Percentiles rank a stretch among this genome's conserved stretches.
Evolutionary conservation across 306 rosid genomes (phyloP).

Genomic region (Malus sylvestris): DNA sequence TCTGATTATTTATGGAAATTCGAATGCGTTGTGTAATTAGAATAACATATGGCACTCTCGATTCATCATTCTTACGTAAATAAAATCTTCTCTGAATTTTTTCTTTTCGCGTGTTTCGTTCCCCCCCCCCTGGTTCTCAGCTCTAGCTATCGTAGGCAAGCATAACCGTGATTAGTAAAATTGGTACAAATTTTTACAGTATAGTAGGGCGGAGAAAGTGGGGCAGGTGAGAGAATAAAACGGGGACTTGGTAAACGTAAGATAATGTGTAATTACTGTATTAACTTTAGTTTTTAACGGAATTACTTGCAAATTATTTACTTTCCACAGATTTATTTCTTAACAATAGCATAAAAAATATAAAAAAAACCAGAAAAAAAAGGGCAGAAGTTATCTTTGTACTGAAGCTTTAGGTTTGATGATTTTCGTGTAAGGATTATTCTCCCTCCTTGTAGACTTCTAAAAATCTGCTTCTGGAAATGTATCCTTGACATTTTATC

Average conservation of each 20-base stretch:
- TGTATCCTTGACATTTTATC: not conserved
- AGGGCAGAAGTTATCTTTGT: not conserved
- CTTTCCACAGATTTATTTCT: not conserved
- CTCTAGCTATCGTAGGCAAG: not conserved
- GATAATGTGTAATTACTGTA: not conserved
- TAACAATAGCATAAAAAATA: not conserved
- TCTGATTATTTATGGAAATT: conserved; percentile 50
- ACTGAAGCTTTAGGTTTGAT: not conserved
- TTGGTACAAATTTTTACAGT: not conserved
- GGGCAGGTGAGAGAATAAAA: not conserved
- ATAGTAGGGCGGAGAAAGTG: not conserved
- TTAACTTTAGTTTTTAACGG: not conserved
- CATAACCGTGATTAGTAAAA: not conserved
- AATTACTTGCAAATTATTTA: not conserved
- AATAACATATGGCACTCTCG: conserved; percentile 59
- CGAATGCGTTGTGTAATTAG: conserved; percentile 60
- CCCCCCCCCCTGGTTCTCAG: too few relatives aligned
- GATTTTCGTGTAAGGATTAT: not conserved
- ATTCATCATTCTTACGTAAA: conserved; percentile 84
- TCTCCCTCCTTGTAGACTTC: not conserved
- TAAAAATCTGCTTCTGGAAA: not conserved
- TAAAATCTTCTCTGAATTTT: conserved; percentile 42
- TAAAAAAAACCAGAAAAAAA: not conserved
- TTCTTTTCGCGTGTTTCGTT: conserved; percentile 3
- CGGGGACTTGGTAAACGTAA: not conserved